A percentile compares a stretch with the other conserved stretches of the same genome.
phyloP scores from a whole-genome alignment of 345 rosid species.

The Eucalyptus cloeziana region DNA sequence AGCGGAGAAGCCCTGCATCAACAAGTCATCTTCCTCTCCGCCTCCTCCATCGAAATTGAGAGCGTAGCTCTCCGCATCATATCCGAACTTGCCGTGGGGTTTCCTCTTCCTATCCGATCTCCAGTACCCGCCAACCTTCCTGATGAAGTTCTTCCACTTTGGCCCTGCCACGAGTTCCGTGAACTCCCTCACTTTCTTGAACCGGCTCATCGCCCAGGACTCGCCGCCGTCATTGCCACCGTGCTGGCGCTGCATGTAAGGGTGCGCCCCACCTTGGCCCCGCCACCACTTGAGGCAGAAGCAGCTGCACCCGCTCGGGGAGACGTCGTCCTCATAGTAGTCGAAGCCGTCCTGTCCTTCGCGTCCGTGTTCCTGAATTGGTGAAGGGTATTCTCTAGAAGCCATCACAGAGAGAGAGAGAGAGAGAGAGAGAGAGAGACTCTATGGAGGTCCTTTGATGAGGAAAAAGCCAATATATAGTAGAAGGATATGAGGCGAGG shows the following conservation, averaged over 20 bases:
- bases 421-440: neutral
- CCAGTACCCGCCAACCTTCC: constrained; percentile 23
- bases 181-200: constrained; percentile 27
- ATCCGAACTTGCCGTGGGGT: constrained; percentile 8
- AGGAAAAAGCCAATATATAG: neutral
- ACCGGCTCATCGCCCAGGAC: constrained; percentile 15
- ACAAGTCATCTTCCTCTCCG: constrained; percentile 21
- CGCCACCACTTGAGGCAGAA: constrained; percentile 18
- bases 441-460: too few species aligned
- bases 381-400: constrained; percentile 4
- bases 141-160: constrained; percentile 37
- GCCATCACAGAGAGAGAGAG: neutral
- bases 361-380: constrained; percentile 7
- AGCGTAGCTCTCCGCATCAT: constrained; percentile 45
- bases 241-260: neutral
- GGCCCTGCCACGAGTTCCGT: constrained; percentile 44
- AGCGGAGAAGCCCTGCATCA: constrained; percentile 11
- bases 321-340: neutral
- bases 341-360: constrained; percentile 7
- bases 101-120: constrained; percentile 3
- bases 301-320: constrained; percentile 14
- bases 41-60: constrained; percentile 39
- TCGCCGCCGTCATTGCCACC: neutral
- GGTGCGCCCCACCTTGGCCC: neutral
- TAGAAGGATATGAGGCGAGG: neutral